Percentiles rank a stretch among this genome's conserved stretches.
phyloP scores from a whole-genome alignment of 805 yeast genomes.

The Starmerella etchellsii region DNA sequence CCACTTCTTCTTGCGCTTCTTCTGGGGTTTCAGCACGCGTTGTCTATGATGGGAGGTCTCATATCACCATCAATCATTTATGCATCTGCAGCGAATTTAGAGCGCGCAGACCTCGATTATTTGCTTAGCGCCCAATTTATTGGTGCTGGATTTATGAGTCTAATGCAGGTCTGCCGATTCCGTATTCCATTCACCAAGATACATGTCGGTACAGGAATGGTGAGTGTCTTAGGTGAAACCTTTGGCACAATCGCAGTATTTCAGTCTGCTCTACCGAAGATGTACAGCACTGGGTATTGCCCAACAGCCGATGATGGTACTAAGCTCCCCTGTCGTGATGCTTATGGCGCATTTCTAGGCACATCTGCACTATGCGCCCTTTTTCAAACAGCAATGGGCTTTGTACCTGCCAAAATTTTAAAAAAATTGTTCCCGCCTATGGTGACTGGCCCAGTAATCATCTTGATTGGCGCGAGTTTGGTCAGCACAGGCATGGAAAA shows the following conservation, averaged over 20 bases:
- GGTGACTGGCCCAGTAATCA: constrained; percentile 87
- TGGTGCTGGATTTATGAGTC: constrained; percentile 54
- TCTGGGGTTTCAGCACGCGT: constrained; percentile 75
- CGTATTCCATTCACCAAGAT: constrained; percentile 61
- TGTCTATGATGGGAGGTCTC: constrained; percentile 87
- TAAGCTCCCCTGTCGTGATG: constrained; percentile 69
- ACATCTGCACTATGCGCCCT: constrained; percentile 67
- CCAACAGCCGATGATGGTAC: constrained; percentile 52
- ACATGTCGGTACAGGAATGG: constrained; percentile 74
- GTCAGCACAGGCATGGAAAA: constrained; percentile 63
- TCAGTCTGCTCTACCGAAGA: constrained; percentile 57
- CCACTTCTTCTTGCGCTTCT: constrained; percentile 67
- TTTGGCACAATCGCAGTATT: constrained; percentile 81
- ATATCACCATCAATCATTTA: constrained; percentile 74
- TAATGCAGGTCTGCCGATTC: constrained; percentile 69
- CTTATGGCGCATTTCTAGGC: constrained; percentile 76
- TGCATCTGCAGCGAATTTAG: constrained; percentile 48
- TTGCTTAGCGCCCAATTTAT: constrained; percentile 63
- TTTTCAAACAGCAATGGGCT: constrained; percentile 57
- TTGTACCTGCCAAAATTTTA: constrained; percentile 58
- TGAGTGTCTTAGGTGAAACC: constrained; percentile 84
- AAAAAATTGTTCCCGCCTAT: constrained; percentile 74
- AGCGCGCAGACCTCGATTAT: constrained; percentile 39
- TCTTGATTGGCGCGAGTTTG: constrained; percentile 64
- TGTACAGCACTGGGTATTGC: constrained; percentile 65